Evolutionary conservation across 805 yeast genomes (phyloP).

Genomic region (Pichia nanzhaoensis): DNA sequence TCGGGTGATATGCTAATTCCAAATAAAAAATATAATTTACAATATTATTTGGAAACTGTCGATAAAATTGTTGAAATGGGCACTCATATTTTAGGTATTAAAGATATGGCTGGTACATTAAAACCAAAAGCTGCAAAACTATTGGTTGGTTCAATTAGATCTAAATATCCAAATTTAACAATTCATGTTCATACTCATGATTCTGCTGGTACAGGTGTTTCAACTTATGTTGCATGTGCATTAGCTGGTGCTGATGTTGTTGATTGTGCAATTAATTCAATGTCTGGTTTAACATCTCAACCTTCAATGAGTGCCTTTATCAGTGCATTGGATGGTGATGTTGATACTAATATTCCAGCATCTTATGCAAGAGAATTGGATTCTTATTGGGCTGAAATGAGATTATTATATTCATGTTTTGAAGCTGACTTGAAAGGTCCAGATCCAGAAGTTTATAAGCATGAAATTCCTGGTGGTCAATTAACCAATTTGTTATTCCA

Average conservation of each 20-base stretch:
- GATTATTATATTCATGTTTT: constrained; percentile 91
- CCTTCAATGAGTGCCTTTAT: constrained; percentile 91
- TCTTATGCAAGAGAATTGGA: constrained; percentile 75
- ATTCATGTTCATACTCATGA: constrained; percentile 99
- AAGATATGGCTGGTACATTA: constrained; percentile 99
- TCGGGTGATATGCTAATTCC: constrained; percentile 97
- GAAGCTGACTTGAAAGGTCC: constrained; percentile 99
- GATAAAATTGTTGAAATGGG: constrained; percentile 87
- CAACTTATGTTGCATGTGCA: constrained; percentile 92
- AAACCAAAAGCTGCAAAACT: constrained; percentile 89
- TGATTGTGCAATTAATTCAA: constrained; percentile 93
- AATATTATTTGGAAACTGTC: constrained; percentile 76
- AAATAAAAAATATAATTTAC: constrained; percentile 92
- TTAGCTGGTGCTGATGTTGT: constrained; percentile 97
- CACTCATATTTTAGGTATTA: constrained; percentile 93
- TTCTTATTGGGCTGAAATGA: constrained; percentile 98
- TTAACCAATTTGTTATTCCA: constrained; percentile 96
- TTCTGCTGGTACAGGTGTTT: constrained; percentile 99
- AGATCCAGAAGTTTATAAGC: constrained; percentile 97
- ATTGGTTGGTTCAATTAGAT: constrained; percentile 75
- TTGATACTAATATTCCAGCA: constrained; percentile 65
- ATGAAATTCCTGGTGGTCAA: constrained; percentile 99
- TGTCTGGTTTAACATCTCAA: constrained; percentile 98
- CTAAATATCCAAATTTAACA: constrained; percentile 85
- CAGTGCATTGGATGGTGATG: constrained; percentile 85